Evolutionary conservation across 805 yeast species (phyloP).

Genomic region (Komagataella kurtzmanii): DNA sequence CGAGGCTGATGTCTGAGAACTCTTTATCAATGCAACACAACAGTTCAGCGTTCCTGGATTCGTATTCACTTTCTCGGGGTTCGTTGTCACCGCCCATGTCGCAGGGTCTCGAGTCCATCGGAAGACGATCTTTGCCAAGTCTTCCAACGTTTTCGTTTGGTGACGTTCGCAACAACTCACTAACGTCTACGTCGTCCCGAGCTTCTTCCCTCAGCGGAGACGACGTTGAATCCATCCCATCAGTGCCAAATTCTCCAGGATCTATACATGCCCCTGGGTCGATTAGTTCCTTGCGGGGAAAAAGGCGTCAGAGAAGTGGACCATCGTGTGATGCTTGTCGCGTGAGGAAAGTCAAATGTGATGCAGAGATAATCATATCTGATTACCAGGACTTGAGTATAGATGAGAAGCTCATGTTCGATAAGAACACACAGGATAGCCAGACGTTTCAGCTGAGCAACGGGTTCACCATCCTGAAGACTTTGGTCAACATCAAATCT

Average conservation of each 20-base stretch:
- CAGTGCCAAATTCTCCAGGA: slow-evolving; percentile 1
- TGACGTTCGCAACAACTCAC: not conserved
- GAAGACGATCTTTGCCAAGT: slow-evolving; percentile 1
- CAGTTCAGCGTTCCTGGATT: not conserved
- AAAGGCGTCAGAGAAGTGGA: slow-evolving; percentile 50
- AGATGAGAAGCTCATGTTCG: not conserved
- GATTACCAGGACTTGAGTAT: slow-evolving; percentile 1
- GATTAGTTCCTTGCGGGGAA: not conserved
- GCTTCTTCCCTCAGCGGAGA: not conserved
- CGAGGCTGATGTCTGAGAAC: not conserved
- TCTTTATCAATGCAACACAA: not conserved
- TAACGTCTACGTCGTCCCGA: not conserved
- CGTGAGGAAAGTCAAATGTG: slow-evolving; percentile 57
- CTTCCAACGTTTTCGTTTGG: not conserved
- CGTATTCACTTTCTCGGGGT: not conserved
- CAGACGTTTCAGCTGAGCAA: not conserved
- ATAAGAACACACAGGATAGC: not conserved
- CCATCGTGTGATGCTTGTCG: slow-evolving; percentile 69
- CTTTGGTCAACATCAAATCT: slow-evolving; percentile 11
- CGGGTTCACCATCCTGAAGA: slow-evolving; percentile 2
- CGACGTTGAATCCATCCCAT: not conserved
- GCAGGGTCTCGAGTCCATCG: not conserved
- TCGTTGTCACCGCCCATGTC: not conserved
- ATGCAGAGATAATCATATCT: slow-evolving; percentile 38
- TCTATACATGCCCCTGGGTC: not conserved